phyloP scores from a whole-genome alignment of 352 stramenopile species.

The Globisporangium megalacanthum region DNA sequence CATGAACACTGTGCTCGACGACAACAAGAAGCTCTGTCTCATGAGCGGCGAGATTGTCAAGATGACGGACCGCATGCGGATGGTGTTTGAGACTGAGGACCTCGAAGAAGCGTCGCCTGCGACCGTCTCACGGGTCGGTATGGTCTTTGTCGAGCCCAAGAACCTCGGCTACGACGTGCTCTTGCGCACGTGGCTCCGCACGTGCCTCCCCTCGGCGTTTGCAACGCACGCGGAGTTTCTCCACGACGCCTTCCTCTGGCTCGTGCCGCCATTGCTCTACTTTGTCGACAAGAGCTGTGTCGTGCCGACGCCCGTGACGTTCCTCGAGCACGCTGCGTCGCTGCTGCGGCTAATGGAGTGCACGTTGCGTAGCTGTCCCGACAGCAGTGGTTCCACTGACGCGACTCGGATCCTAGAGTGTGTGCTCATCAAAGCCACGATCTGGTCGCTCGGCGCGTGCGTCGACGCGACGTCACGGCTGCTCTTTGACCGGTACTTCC shows the following conservation, averaged over 20 bases:
- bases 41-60: constrained; percentile 95
- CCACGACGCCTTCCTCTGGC: constrained; percentile 83
- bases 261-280: constrained; percentile 88
- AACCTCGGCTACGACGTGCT: constrained; percentile 89
- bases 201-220: constrained; percentile 34
- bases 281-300: constrained; percentile 90
- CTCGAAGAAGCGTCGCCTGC: constrained; percentile 83
- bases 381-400: constrained; percentile 56
- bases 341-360: constrained; percentile 81
- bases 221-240: constrained; percentile 36
- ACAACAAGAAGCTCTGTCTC: constrained; percentile 93
- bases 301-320: constrained; percentile 84
- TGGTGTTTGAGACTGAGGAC: constrained; percentile 95
- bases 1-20: constrained; percentile 94
- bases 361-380: constrained; percentile 46
- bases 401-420: constrained; percentile 77
- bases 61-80: constrained; percentile 93
- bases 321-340: constrained; percentile 86
- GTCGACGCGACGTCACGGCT: constrained; percentile 82
- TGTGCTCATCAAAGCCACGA: constrained; percentile 79
- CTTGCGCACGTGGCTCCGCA: constrained; percentile 82
- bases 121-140: constrained; percentile 90
- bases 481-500: constrained; percentile 82
- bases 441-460: constrained; percentile 91
- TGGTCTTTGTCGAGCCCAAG: constrained; percentile 92